phyloP scores from a whole-genome alignment of 805 yeast genomes.

The Candida pseudofarinosa region DNA sequence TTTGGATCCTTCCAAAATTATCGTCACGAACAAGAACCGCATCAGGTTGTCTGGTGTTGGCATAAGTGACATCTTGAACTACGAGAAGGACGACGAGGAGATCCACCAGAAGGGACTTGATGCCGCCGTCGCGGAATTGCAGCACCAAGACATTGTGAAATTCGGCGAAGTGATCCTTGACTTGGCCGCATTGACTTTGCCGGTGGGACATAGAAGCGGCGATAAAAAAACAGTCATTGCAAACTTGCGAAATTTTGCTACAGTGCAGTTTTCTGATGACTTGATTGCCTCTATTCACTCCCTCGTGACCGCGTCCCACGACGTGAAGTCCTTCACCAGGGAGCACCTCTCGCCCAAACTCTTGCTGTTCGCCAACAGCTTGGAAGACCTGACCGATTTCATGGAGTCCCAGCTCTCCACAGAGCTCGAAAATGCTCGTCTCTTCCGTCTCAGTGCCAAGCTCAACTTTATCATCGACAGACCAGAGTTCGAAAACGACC shows the following conservation, averaged over 20 bases:
- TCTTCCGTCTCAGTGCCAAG: slow-evolving; percentile 79
- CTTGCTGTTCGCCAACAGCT: slow-evolving; percentile 44
- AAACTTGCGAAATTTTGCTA: slow-evolving; percentile 11
- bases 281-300: slow-evolving; percentile 44
- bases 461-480: slow-evolving; percentile 73
- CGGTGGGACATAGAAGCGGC: slow-evolving; percentile 19
- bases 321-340: slow-evolving; percentile 20
- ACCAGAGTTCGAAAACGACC: slow-evolving; percentile 45
- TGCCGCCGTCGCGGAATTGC: slow-evolving; percentile 25
- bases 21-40: slow-evolving; percentile 69
- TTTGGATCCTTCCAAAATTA: slow-evolving; percentile 61
- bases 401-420: slow-evolving; percentile 57
- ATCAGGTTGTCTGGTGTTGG: slow-evolving; percentile 71
- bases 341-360: slow-evolving; percentile 30
- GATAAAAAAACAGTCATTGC: slow-evolving; percentile 10
- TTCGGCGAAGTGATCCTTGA: slow-evolving; percentile 61
- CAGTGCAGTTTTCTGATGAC: slow-evolving; percentile 33
- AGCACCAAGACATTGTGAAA: slow-evolving; percentile 51
- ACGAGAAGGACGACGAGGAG: slow-evolving; percentile 26
- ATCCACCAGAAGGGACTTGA: slow-evolving; percentile 12
- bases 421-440: slow-evolving; percentile 85
- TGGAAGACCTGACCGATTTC: slow-evolving; percentile 51
- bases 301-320: slow-evolving; percentile 17
- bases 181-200: slow-evolving; percentile 41
- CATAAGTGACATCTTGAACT: slow-evolving; percentile 59